These are phyloP conservation scores for Pythium pyrilobum DNA, from an alignment of 352 stramenopile genomes.

Conservation along the genomic window DNA sequence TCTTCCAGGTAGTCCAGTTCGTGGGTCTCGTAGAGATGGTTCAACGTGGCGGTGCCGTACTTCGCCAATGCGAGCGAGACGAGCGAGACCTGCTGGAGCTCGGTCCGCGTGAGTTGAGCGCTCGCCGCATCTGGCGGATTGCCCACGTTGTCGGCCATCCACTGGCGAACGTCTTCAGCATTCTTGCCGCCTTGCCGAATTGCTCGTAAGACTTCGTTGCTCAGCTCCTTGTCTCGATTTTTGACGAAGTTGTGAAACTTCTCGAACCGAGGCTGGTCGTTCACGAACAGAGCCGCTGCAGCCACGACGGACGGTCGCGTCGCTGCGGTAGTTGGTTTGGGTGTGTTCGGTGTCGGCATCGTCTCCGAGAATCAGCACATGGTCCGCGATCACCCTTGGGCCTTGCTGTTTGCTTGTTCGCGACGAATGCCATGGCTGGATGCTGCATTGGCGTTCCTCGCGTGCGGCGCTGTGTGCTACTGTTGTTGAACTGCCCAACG, in stretches of 20 bases:
- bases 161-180: neutral
- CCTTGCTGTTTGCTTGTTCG: neutral
- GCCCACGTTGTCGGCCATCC: slow-evolving; percentile 6
- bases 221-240: neutral
- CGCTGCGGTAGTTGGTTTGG: neutral
- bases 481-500: no score
- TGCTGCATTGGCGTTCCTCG: no score
- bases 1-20: neutral
- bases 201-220: neutral
- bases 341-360: neutral
- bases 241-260: neutral
- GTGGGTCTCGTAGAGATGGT: neutral
- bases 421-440: neutral
- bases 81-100: neutral
- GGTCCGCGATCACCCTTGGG: no score
- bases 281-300: neutral
- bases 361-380: no score
- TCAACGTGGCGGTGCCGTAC: neutral
- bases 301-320: neutral
- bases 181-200: neutral
- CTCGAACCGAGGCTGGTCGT: neutral
- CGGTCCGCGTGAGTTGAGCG: neutral
- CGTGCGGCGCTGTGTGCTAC: no score
- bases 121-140: neutral
- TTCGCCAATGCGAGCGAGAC: slow-evolving; percentile 1